These are phyloP conservation scores for Carex parvula DNA, from an alignment of 176 grass and related monocot species.

Conservation along the genomic window DNA sequence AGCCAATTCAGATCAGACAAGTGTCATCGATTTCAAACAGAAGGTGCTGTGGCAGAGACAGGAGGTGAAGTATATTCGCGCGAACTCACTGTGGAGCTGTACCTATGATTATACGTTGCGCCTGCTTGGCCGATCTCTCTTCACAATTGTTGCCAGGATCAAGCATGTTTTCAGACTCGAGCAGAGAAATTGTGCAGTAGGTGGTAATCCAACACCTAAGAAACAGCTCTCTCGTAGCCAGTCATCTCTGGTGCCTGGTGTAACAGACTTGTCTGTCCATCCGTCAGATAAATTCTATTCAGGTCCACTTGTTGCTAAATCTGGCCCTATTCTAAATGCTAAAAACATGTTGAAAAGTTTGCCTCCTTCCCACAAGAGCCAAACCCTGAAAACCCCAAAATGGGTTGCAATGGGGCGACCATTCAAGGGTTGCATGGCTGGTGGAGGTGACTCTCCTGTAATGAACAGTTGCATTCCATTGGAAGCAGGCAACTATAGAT, in stretches of 20 bases:
- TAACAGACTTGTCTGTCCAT: conserved; percentile 33
- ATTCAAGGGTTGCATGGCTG: conserved; percentile 50
- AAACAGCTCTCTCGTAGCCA: conserved; percentile 37
- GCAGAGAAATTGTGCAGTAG: background rate
- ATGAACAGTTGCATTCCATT: conserved; percentile 33
- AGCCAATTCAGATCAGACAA: background rate
- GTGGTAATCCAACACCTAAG: background rate
- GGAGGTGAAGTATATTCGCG: conserved; percentile 61
- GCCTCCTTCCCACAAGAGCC: conserved; percentile 33
- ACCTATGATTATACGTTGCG: conserved; percentile 65
- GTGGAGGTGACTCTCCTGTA: conserved; percentile 31
- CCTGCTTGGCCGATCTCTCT: conserved; percentile 69
- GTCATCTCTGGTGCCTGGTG: conserved; percentile 29
- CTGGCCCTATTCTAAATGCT: conserved; percentile 2
- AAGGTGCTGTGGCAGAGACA: conserved; percentile 53
- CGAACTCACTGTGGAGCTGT: conserved; percentile 52
- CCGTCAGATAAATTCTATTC: conserved; percentile 28
- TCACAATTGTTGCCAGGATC: conserved; percentile 59
- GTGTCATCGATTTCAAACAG: conserved; percentile 25
- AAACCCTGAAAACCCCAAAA: conserved; percentile 37
- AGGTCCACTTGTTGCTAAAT: conserved; percentile 17
- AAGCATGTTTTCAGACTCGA: conserved; percentile 44
- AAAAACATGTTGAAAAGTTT: background rate
- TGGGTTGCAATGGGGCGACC: conserved; percentile 36
- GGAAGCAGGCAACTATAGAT: conserved; percentile 15